Percentiles rank a stretch among this genome's conserved stretches.
These are phyloP conservation scores for Podospora conica DNA, from an alignment of 495 filamentous ascomycete species.

Conservation along the genomic window DNA sequence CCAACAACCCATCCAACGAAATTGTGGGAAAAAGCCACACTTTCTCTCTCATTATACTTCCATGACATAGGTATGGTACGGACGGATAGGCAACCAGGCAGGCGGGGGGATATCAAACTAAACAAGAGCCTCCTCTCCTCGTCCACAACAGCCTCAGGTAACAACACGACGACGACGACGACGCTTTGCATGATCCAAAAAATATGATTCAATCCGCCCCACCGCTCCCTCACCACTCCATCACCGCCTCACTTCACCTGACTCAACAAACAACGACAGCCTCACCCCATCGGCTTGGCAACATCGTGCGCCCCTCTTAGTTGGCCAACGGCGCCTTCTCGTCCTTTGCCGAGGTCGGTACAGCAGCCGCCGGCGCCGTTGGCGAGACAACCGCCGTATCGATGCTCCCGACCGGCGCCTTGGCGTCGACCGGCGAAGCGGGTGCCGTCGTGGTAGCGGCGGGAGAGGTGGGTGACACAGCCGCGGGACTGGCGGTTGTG, in stretches of 20 bases:
- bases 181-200: neutral
- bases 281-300: neutral
- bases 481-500: constrained; percentile 32
- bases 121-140: neutral
- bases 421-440: neutral
- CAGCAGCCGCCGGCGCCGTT: constrained; percentile 4
- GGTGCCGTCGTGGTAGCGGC: neutral
- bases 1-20: neutral
- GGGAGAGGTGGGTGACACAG: constrained; percentile 21
- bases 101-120: constrained; percentile 8
- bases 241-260: neutral
- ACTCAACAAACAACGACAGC: neutral
- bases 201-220: neutral
- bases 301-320: neutral
- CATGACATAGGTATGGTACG: neutral
- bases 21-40: neutral
- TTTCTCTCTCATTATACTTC: neutral
- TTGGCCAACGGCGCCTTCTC: constrained; percentile 17
- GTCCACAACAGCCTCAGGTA: neutral
- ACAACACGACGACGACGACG: neutral
- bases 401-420: neutral
- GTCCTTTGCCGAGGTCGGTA: constrained; percentile 7
- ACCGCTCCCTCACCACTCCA: neutral
- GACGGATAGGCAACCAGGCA: neutral
- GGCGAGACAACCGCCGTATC: neutral